Evolutionary conservation across 345 rosid genomes (phyloP), one percentile per base, ranked within the genome.

Genomic region (Clarkia xantiana): DNA sequence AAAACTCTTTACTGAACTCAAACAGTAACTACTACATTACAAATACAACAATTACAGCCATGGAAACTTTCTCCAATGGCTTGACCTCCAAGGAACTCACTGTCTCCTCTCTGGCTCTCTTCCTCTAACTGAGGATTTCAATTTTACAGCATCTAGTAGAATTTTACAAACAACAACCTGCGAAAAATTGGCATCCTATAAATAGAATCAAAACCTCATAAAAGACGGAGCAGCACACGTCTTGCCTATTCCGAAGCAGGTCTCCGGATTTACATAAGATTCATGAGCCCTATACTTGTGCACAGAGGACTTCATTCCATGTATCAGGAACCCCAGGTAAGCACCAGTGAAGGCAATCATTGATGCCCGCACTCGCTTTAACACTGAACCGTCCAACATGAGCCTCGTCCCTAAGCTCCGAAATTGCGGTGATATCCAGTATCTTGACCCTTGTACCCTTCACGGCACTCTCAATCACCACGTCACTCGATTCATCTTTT

Each of bases 341-440:
- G 76, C 95, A 89, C 95, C 97, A 89, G 59, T 89, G 97, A 73
- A 84, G 72, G 83, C 95, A 89, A 66, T 89, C 97, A 14, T 77
- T 71, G 17, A 67, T 66, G 16, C 76, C 76, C 2, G 42, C 40
- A 4, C 62, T 78, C 4, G 64, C 68, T 59, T 69, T 82, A 11
- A 67, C 62, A 40, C 64, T 74, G 57, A 73, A 78, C 12, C 60
- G 67, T 0, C 82, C 74, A 54, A 81, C 62, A 59, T 84, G 90
- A 61, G 77, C 84, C 65, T 84, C 94, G 18, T 84, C 90, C 59
- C 94, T 65, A 42, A 81, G 66, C 60, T 68, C 70, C 4, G 94
- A 84, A 1, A 84, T 55, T 16, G 82, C 82, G 1, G 86, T 84
- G 39, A 84, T 71, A 58, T 84, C 94, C 68, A 84, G 63, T 52